Percentiles rank a stretch among this genome's conserved stretches.
Evolutionary conservation across 495 filamentous ascomycete genomes (phyloP).

Genomic region (Thermothielavioides terrestris): DNA sequence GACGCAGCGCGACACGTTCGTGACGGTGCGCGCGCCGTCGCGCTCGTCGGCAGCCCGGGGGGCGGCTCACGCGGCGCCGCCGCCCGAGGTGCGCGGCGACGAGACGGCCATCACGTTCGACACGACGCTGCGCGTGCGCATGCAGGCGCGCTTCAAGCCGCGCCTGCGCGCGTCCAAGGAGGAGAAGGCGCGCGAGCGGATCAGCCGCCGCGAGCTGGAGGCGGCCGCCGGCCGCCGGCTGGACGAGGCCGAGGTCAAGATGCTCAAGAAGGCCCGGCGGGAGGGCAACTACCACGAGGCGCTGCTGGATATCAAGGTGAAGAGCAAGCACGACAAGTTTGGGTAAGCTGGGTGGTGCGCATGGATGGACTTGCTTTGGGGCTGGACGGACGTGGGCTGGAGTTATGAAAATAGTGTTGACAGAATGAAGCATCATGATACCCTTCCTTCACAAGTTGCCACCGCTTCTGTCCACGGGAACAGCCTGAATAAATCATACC

Average conservation of each 20-base stretch:
- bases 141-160: constrained; percentile 89
- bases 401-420: too few relatives aligned
- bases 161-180: constrained; percentile 66
- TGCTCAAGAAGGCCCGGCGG: constrained; percentile 69
- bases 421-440: too few relatives aligned
- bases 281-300: constrained; percentile 90
- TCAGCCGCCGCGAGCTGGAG: constrained; percentile 82
- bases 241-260: constrained; percentile 77
- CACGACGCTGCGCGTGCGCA: constrained; percentile 73
- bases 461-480: too few relatives aligned
- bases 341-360: constrained; percentile 20
- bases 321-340: constrained; percentile 94
- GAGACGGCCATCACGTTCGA: constrained; percentile 59
- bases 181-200: constrained; percentile 71
- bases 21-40: constrained; percentile 45
- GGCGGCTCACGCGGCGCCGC: too few relatives aligned
- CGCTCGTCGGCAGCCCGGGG: constrained; percentile 31
- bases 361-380: background rate
- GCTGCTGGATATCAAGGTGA: constrained; percentile 81
- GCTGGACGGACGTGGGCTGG: background rate
- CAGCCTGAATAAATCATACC: too few relatives aligned
- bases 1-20: constrained; percentile 52
- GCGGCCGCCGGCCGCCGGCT: constrained; percentile 64
- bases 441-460: too few relatives aligned
- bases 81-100: constrained; percentile 70